Base-by-base conservation (phyloP, 2,329 filamentous ascomycete species). In the Trichophyton simii region DNA sequence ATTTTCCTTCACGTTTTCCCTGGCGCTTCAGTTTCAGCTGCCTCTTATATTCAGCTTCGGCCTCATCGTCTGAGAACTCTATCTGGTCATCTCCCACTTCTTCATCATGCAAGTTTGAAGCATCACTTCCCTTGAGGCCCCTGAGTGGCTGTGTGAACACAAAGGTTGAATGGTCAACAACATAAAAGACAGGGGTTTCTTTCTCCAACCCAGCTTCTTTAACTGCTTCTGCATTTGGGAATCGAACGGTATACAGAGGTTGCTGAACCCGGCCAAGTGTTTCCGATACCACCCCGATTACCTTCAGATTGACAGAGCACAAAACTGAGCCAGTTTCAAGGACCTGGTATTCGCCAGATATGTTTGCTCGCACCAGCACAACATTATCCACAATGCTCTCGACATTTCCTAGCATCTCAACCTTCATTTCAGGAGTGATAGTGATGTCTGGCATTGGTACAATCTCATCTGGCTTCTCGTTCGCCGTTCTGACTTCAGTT, bases 31-130 rank as follows among this genome's bases (percentile, higher is more conserved):
- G 81, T 74, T 91, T 91, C 59, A 84, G 68, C 63, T 81, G 80
- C 61, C 82, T 78, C 76, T 87, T 95, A 71, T 90, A 84, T 67
- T 91, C 89, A 6, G 87, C 87, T 74, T 99, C 94, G 67, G 89
- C 88, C 75, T 99, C 94, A 68, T 99, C 94, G 67, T 99, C 94
- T 0, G 92, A 96, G 72, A 97, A 97, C 71, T 97, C 94, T 67
- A 90, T 83, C 71, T 97, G 92, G 42, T 95, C 89, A 36, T 88
- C 87, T 15, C 77, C 85, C 6, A 91, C 82, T 75, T 97, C 92
- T 72, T 99, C 94, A 67, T 97, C 94, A 73, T 96, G 88, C 60
- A 96, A 81, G 71, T 97, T 97, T 59, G 90, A 95, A 7, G 94
- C 92, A 73, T 99, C 94, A 8, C 90, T 94, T 63, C 91, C 90